Base-by-base conservation (phyloP, 1,284 basidiomycete genomes). In the Sporisorium sorghi region DNA sequence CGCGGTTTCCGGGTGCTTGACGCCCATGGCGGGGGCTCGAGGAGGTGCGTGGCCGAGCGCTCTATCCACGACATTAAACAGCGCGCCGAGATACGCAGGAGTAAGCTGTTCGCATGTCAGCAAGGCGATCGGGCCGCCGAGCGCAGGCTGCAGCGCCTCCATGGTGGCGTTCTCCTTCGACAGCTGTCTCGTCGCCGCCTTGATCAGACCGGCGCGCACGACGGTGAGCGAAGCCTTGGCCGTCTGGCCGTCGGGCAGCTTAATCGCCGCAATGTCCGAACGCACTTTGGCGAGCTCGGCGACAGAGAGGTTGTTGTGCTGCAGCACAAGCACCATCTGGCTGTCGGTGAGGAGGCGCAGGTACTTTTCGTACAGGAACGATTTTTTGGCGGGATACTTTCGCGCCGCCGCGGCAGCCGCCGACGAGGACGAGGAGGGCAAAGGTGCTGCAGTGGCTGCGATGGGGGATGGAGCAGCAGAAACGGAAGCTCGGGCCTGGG, bases 291-390 rank as follows among this genome's bases (percentile, higher is more conserved):
- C 48, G 21, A 77, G 54, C 58, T 80, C 77, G n/a, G 69, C 52
- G 9, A 80, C 79, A 32, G 58, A 61, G 32, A 82, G 69, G 61
- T 79, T 82, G 60, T 77, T 76, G 73, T 77, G 79, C 59, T 80
- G 77, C 17, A 82, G 62, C 42, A 80, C 59, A 54, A 82, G 32
- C 35, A 78, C 49, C 56, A 82, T 65, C 48, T 73, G 63, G 50
- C 63, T 72, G 35, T 77, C 61, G 12, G 33, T 28, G 44, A 82
- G 56, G n/a, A 82, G 67, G 23, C 78, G 62, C 23, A 62, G 49
- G 67, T 82, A 82, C 55, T 77, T 60, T 53, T 68, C 64, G 66
- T 64, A 74, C 46, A 82, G 56, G 58, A 80, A 82, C 19, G 74
- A 50, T 58, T 82, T 82, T 26, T 76, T 66, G 23, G 58, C 56